A percentile compares a stretch with the other conserved stretches of the same genome.
These are phyloP conservation scores for Micractinium sp. DNA, from an alignment of 139 green algal species.

Conservation along the genomic window DNA sequence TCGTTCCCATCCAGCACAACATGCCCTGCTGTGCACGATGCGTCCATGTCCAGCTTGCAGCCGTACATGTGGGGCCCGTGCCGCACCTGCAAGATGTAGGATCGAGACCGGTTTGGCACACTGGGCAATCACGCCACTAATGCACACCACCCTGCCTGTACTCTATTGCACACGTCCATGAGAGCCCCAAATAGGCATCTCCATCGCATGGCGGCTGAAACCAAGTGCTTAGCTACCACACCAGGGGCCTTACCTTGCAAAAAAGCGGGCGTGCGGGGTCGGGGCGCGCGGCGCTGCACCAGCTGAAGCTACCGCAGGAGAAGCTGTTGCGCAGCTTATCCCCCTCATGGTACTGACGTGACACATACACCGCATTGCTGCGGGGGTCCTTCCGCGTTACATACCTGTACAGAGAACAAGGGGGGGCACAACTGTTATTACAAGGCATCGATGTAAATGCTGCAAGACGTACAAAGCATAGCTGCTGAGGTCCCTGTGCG, in stretches of 20 bases:
- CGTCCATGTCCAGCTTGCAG: constrained; percentile 52
- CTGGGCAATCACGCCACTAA: too few relatives aligned
- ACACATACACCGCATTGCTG: constrained; percentile 90
- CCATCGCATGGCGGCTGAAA: neutral
- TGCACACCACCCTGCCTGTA: too few relatives aligned
- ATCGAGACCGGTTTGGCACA: too few relatives aligned
- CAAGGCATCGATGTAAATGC: neutral
- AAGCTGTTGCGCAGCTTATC: constrained; percentile 64
- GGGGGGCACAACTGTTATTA: neutral
- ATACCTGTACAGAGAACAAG: constrained; percentile 73
- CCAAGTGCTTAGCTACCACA: neutral
- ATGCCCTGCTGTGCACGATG: neutral
- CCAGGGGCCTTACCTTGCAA: constrained; percentile 64
- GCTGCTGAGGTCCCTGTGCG: too few relatives aligned
- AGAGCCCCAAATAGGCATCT: neutral
- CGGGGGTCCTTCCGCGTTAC: constrained; percentile 87
- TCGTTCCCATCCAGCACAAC: constrained; percentile 80
- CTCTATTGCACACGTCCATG: too few relatives aligned
- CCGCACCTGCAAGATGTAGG: constrained; percentile 46
- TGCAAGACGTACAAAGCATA: too few relatives aligned
- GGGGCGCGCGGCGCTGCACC: constrained; percentile 47
- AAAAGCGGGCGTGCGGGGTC: constrained; percentile 13
- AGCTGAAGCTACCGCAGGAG: constrained; percentile 70
- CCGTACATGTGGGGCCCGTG: constrained; percentile 81
- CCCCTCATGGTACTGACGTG: constrained; percentile 69